A percentile compares a stretch with the other conserved stretches of the same genome.
These are phyloP conservation scores for Citrullus amarus DNA, from an alignment of 306 rosid genomes.

Conservation along the genomic window DNA sequence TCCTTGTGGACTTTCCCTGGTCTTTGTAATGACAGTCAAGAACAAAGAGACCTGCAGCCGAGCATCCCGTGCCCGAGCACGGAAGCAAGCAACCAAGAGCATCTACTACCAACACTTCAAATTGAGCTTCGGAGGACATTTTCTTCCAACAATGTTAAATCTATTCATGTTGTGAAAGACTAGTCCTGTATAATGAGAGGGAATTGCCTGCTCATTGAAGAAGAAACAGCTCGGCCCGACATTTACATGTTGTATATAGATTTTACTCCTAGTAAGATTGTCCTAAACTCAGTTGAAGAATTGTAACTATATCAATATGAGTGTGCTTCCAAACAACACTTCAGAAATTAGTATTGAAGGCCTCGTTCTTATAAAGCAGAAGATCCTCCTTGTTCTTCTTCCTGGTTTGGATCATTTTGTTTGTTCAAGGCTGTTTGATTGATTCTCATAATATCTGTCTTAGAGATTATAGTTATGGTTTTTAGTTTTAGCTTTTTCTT, in stretches of 20 bases:
- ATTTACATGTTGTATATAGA: conserved; percentile 4
- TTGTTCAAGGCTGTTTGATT: background rate
- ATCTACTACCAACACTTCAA: conserved; percentile 4
- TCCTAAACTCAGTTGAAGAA: background rate
- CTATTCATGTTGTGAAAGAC: background rate
- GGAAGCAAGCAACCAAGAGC: conserved; percentile 12
- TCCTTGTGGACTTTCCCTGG: background rate
- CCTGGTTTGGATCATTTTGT: background rate
- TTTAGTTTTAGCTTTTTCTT: background rate
- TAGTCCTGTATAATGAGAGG: background rate
- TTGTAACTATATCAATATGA: background rate
- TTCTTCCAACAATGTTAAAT: background rate
- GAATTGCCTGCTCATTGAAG: background rate
- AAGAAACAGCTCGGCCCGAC: background rate
- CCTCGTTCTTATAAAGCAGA: background rate
- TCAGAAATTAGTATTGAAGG: background rate
- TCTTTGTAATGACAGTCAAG: conserved; percentile 7
- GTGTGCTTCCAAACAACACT: background rate
- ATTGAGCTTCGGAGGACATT: conserved; percentile 3
- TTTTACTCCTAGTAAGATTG: background rate
- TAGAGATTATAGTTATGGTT: background rate
- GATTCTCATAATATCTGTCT: background rate
- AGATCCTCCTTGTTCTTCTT: background rate
- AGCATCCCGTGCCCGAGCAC: background rate
- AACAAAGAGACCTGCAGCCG: conserved; percentile 11